Conservation (phyloP, 768 basidiomycete species). For the Dacryopinax primogenitus region DNA sequence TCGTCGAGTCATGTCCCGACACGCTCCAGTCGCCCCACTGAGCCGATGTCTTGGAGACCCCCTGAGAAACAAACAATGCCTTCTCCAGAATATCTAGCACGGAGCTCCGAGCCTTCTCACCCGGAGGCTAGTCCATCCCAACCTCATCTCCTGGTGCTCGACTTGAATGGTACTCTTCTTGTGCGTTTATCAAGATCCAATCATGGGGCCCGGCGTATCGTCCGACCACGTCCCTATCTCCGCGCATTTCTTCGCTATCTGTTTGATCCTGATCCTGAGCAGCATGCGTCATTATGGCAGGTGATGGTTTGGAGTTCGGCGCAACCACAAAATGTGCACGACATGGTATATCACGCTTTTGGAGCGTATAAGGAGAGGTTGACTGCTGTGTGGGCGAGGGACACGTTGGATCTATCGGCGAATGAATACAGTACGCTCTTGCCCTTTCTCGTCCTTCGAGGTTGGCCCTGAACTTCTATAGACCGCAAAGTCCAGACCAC, state of each 20-base stretch:
- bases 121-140: not conserved
- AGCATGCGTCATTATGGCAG: slow-evolving; percentile 22
- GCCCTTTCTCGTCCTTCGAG: not conserved
- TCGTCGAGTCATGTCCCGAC: not conserved
- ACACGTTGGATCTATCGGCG: slow-evolving; percentile 53
- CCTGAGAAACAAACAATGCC: not conserved
- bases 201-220: not conserved
- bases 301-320: slow-evolving; percentile 86
- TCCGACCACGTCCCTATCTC: slow-evolving; percentile 14
- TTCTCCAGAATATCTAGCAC: not conserved
- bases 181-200: slow-evolving; percentile 7
- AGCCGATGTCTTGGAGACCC: too few species aligned
- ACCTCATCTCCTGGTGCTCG: slow-evolving; percentile 14
- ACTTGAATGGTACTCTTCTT: slow-evolving; percentile 16
- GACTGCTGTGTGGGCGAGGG: slow-evolving; percentile 58
- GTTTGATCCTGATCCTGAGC: slow-evolving; percentile 7
- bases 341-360: slow-evolving; percentile 60
- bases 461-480: slow-evolving; percentile 23
- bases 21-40: too few species aligned
- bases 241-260: slow-evolving; percentile 14
- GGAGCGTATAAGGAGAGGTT: slow-evolving; percentile 28
- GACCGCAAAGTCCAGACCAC: slow-evolving; percentile 39
- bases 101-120: not conserved
- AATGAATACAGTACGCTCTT: slow-evolving; percentile 51
- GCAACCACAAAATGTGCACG: slow-evolving; percentile 60